Conservation (phyloP, 2,329 filamentous ascomycete species). For the Pseudocercospora musae region DNA sequence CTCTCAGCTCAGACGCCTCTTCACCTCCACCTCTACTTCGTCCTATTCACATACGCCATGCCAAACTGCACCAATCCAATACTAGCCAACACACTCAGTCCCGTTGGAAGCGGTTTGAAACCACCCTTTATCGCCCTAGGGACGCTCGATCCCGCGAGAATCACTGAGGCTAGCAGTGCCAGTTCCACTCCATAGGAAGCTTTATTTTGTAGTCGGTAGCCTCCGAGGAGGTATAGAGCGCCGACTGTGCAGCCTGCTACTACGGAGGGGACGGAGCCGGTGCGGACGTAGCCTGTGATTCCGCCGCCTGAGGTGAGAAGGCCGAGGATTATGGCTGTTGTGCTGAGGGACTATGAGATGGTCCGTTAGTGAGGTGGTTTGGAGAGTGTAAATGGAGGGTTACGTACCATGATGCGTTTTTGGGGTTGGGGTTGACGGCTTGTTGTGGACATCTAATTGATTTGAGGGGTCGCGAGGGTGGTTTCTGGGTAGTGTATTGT, state of each 20-base stretch:
- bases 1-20: background rate
- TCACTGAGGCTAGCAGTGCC: constrained; percentile 79
- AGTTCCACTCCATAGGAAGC: constrained; percentile 83
- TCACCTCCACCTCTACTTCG: constrained; percentile 6
- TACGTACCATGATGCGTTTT: background rate
- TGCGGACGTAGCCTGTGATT: constrained; percentile 79
- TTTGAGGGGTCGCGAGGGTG: background rate
- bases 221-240: constrained; percentile 72
- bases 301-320: constrained; percentile 82
- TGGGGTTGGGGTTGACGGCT: background rate
- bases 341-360: constrained; percentile 19
- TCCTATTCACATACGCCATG: constrained; percentile 52
- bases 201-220: constrained; percentile 71
- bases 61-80: constrained; percentile 81
- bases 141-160: constrained; percentile 79
- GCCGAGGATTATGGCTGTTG: constrained; percentile 73
- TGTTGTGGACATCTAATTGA: background rate
- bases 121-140: constrained; percentile 77
- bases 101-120: constrained; percentile 75
- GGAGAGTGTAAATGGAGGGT: too few relatives aligned
- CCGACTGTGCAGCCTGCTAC: constrained; percentile 83
- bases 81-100: constrained; percentile 72
- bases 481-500: background rate
- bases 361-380: background rate
- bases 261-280: constrained; percentile 81